Percentiles rank a stretch among this genome's conserved stretches.
These are phyloP conservation scores for Nemania bipapillata DNA, from an alignment of 2,329 filamentous ascomycete genomes.

Conservation along the genomic window DNA sequence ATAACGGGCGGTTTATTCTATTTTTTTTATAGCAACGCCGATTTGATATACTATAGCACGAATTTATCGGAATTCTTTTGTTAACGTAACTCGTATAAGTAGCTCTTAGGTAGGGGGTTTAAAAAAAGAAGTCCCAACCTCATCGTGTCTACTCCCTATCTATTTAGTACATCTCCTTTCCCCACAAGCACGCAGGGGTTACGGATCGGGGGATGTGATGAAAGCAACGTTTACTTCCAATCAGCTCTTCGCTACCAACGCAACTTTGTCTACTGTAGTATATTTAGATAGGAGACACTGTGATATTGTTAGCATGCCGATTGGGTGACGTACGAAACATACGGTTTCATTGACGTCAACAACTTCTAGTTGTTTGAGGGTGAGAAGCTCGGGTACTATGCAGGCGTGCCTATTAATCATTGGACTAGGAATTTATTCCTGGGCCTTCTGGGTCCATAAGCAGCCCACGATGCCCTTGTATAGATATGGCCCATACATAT, in stretches of 20 bases:
- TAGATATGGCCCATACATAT: no score
- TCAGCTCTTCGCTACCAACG: not conserved
- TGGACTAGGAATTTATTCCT: no score
- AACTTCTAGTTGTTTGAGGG: no score
- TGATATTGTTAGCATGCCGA: not conserved
- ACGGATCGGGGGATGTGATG: not conserved
- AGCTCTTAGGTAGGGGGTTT: not conserved
- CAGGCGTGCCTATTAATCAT: no score
- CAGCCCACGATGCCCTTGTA: no score
- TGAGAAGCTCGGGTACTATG: no score
- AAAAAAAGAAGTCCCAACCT: not conserved
- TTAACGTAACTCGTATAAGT: not conserved
- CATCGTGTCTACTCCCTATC: not conserved
- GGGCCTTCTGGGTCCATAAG: no score
- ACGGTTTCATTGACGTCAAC: not conserved
- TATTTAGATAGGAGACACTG: not conserved
- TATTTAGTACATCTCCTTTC: not conserved
- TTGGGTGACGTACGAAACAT: not conserved
- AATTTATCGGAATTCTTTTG: not conserved
- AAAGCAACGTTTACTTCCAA: not conserved
- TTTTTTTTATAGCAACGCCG: not conserved
- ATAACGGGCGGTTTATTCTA: not conserved
- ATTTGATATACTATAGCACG: not conserved
- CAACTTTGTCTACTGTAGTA: not conserved
- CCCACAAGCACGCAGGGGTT: not conserved